phyloP scores from a whole-genome alignment of 208 protist species.

The Angomonas ambiguus region DNA sequence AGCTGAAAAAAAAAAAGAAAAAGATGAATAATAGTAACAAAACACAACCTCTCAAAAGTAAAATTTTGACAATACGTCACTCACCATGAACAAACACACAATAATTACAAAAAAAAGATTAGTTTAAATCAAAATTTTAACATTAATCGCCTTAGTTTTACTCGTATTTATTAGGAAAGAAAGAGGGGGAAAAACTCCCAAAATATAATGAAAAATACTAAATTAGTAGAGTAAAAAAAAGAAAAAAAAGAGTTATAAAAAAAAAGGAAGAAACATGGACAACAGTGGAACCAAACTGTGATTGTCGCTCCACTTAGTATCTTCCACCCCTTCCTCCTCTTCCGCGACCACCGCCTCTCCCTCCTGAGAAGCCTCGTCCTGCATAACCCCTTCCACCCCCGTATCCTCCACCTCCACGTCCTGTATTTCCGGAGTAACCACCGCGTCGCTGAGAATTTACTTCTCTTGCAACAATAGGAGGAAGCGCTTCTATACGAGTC shows the following conservation, averaged over 20 bases:
- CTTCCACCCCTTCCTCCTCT: conserved; percentile 7
- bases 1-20: conserved; percentile 6
- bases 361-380: conserved; percentile 16
- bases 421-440: conserved; percentile 12
- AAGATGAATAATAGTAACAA: conserved; percentile 9
- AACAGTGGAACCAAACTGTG: neutral
- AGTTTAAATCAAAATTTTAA: neutral
- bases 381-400: conserved; percentile 21
- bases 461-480: conserved; percentile 81
- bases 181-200: neutral
- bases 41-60: neutral
- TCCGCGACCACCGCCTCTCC: conserved; percentile 15
- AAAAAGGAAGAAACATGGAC: neutral
- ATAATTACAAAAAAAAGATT: neutral
- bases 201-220: no score
- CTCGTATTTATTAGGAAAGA: neutral
- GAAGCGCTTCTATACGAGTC: conserved; percentile 68
- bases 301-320: neutral
- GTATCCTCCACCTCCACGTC: conserved; percentile 30
- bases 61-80: no score
- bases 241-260: neutral
- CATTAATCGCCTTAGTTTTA: neutral
- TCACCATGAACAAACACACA: neutral
- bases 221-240: no score
- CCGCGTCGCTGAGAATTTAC: conserved; percentile 37